phyloP scores from a whole-genome alignment of 2,329 filamentous ascomycete species.

The Sclerotinia trifoliorum region DNA sequence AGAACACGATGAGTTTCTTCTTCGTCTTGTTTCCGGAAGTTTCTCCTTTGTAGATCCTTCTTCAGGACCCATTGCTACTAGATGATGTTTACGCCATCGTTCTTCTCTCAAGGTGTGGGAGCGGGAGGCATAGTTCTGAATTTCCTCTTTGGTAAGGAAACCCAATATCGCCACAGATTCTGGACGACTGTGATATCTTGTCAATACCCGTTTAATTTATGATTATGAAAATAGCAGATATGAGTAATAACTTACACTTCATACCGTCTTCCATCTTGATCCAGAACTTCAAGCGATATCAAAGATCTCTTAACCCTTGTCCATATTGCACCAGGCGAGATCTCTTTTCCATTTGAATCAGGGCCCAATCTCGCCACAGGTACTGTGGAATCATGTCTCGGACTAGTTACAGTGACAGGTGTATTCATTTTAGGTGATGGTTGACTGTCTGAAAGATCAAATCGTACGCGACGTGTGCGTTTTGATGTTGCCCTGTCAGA shows the following conservation, averaged over 20 bases:
- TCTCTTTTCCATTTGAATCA: constrained; percentile 56
- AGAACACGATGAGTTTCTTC: neutral
- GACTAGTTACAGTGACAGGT: constrained; percentile 17
- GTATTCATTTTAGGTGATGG: constrained; percentile 23
- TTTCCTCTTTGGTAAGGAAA: constrained; percentile 51
- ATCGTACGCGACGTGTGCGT: constrained; percentile 29
- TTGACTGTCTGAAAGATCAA: constrained; percentile 17
- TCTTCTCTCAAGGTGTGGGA: constrained; percentile 42
- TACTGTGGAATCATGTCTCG: constrained; percentile 17
- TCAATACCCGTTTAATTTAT: constrained; percentile 18
- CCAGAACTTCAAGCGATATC: constrained; percentile 58
- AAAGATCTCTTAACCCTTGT: constrained; percentile 56
- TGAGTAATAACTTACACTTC: constrained; percentile 46
- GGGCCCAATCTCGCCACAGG: constrained; percentile 47
- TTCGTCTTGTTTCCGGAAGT: neutral
- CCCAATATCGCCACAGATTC: constrained; percentile 61
- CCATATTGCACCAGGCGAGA: constrained; percentile 58
- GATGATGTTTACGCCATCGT: constrained; percentile 25
- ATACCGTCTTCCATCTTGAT: constrained; percentile 55
- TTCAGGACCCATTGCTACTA: neutral
- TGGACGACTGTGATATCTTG: constrained; percentile 43
- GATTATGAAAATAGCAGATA: neutral
- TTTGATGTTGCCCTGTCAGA: constrained; percentile 24
- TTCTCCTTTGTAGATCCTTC: neutral
- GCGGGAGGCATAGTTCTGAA: constrained; percentile 51